Percentiles rank a stretch among this genome's conserved stretches.
phyloP scores from a whole-genome alignment of 331 rosid genomes.

The Erythrophleum ivorense region DNA sequence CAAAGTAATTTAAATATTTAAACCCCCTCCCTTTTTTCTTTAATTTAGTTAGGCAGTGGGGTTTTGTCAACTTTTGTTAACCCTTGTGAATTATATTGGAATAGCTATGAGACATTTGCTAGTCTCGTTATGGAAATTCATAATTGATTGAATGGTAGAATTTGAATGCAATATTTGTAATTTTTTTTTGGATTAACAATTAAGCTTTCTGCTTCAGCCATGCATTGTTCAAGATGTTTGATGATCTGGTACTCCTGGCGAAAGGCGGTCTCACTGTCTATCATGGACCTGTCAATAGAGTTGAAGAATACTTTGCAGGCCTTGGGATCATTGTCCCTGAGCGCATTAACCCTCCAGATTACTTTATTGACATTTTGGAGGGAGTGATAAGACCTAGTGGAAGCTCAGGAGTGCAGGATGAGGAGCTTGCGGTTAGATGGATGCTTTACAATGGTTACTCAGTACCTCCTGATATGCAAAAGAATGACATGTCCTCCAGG shows the following conservation, averaged over 20 bases:
- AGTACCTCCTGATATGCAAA: conserved; percentile 82
- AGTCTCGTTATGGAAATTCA: background rate
- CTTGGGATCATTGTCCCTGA: conserved; percentile 85
- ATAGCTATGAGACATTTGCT: background rate
- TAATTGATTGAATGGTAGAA: background rate
- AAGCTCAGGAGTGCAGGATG: conserved; percentile 56
- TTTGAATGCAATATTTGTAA: background rate
- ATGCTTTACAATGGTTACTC: conserved; percentile 83
- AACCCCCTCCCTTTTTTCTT: background rate
- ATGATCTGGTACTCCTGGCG: conserved; percentile 90
- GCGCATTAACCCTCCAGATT: conserved; percentile 90
- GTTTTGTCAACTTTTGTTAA: background rate
- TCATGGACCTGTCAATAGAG: conserved; percentile 83
- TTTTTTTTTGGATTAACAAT: conserved; percentile 31
- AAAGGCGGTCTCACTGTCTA: conserved; percentile 96
- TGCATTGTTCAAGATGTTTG: conserved; percentile 96
- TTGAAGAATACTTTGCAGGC: conserved; percentile 84
- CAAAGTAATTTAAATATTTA: background rate
- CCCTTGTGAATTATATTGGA: background rate
- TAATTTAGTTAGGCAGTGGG: background rate
- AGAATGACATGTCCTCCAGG: conserved; percentile 41
- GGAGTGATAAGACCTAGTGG: conserved; percentile 64
- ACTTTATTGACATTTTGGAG: conserved; percentile 93
- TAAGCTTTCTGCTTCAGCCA: conserved; percentile 65
- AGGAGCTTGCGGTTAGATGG: conserved; percentile 87